phyloP scores from a whole-genome alignment of 257 asterid species.

The Hygrophila difformis region DNA sequence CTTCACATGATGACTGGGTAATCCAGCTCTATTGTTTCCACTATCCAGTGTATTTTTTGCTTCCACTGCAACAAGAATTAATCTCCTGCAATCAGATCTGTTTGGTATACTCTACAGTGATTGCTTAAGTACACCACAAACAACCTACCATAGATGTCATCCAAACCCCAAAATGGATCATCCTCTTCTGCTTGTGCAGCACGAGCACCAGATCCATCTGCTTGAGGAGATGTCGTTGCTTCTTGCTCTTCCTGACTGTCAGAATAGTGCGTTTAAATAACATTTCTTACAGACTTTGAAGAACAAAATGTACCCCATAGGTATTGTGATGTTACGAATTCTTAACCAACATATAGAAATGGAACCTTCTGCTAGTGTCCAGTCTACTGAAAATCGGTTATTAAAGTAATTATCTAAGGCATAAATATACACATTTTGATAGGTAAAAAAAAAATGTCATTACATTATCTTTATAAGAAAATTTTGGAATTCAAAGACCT shows the following conservation, averaged over 20 bases:
- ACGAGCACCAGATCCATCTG: slow-evolving; percentile 28
- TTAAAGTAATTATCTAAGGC: too few species aligned
- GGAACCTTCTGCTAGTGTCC: too few species aligned
- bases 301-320: too few species aligned
- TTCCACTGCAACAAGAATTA: slow-evolving; percentile 49
- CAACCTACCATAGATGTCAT: slow-evolving; percentile 66
- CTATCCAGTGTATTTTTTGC: slow-evolving; percentile 54
- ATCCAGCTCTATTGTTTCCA: slow-evolving; percentile 29
- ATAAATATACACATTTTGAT: too few species aligned
- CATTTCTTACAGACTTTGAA: neutral
- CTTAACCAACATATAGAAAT: too few species aligned
- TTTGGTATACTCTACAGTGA: slow-evolving; percentile 3
- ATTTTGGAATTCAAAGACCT: too few species aligned
- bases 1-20: slow-evolving; percentile 37
- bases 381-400: too few species aligned
- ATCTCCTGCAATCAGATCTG: slow-evolving; percentile 13
- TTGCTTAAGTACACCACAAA: slow-evolving; percentile 16
- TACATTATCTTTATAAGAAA: too few species aligned
- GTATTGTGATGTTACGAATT: too few species aligned
- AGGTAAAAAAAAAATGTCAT: too few species aligned
- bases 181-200: slow-evolving; percentile 37
- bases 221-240: slow-evolving; percentile 30
- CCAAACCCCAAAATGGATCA: slow-evolving; percentile 74
- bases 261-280: slow-evolving; percentile 13
- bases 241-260: slow-evolving; percentile 58